Conservation (phyloP, 352 stramenopile genomes). For the Phytophthora megakarya region DNA sequence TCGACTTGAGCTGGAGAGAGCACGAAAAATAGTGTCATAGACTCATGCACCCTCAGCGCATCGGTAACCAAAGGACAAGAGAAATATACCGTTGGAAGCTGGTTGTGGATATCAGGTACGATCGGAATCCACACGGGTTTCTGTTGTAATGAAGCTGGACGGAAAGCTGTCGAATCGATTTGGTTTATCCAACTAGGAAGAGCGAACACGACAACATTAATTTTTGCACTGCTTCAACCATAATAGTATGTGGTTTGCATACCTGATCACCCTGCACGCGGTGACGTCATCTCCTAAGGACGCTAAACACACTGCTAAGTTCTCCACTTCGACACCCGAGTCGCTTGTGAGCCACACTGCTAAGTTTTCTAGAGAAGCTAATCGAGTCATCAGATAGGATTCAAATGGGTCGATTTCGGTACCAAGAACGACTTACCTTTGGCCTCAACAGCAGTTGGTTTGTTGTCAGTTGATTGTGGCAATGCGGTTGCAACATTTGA, state of each 20-base stretch:
- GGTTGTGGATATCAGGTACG: slow-evolving; percentile 32
- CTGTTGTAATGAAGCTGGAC: slow-evolving; percentile 20
- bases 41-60: slow-evolving; percentile 44
- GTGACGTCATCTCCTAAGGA: slow-evolving; percentile 27
- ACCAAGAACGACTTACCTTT: slow-evolving; percentile 14
- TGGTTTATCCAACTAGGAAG: slow-evolving; percentile 47
- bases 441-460: neutral
- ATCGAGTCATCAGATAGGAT: neutral
- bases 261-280: slow-evolving; percentile 54
- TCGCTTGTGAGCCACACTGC: slow-evolving; percentile 59
- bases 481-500: neutral
- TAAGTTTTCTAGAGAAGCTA: slow-evolving; percentile 44
- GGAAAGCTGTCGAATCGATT: slow-evolving; percentile 24
- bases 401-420: neutral
- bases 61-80: slow-evolving; percentile 51
- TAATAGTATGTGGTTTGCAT: neutral
- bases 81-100: slow-evolving; percentile 49
- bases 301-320: slow-evolving; percentile 36
- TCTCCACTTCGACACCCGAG: slow-evolving; percentile 54
- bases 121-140: slow-evolving; percentile 36
- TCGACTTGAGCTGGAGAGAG: slow-evolving; percentile 50
- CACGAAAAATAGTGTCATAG: slow-evolving; percentile 74
- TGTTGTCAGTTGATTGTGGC: neutral
- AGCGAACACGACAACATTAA: neutral
- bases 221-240: neutral